Evolutionary conservation across 2,329 filamentous ascomycete species (phyloP).

Genomic region (Colletotrichum sp.): DNA sequence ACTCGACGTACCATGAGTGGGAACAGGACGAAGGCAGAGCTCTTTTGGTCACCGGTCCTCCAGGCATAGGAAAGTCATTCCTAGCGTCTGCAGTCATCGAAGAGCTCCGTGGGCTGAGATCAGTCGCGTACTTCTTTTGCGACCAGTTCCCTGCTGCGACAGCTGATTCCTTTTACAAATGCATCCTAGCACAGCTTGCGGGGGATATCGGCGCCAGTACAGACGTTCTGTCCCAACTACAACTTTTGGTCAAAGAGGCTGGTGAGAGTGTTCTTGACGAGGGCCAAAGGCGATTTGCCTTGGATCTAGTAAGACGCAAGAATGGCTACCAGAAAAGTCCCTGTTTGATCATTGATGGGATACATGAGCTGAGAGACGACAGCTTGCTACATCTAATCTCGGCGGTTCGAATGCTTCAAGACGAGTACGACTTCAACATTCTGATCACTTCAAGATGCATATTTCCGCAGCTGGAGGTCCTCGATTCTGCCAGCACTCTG

Average conservation of each 20-base stretch:
- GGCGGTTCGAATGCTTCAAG: background rate
- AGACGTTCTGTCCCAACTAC: background rate
- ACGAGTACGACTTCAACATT: background rate
- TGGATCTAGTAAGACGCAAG: background rate
- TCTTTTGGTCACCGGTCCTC: background rate
- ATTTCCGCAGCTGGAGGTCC: background rate
- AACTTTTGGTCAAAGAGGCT: background rate
- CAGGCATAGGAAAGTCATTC: background rate
- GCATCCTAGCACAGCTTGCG: background rate
- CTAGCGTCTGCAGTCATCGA: background rate
- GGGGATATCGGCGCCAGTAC: background rate
- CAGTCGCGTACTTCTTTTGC: background rate
- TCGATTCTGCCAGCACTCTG: background rate
- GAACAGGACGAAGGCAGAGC: background rate
- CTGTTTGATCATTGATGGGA: background rate
- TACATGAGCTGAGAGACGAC: background rate
- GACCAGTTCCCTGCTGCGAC: fast-evolving
- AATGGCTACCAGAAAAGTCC: background rate
- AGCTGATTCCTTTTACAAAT: background rate
- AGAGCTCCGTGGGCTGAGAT: background rate
- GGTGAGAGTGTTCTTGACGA: background rate
- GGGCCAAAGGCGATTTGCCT: background rate
- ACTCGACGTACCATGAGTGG: background rate
- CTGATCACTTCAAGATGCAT: background rate
- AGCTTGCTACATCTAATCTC: background rate